These are phyloP conservation scores for Candida coleopterorum DNA, from an alignment of 805 yeast species.

Conservation along the genomic window DNA sequence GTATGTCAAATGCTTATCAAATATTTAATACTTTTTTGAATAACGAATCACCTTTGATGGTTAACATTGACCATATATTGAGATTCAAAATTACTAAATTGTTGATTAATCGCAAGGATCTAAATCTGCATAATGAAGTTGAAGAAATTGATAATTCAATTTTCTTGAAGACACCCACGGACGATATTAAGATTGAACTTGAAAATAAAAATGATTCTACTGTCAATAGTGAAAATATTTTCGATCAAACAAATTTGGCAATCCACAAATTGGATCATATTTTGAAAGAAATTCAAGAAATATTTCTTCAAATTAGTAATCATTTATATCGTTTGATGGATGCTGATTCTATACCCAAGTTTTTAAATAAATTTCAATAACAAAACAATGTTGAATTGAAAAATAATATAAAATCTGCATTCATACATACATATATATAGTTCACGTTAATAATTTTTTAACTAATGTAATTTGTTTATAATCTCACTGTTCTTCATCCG, in stretches of 20 bases:
- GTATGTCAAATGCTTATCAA: constrained; percentile 57
- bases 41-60: constrained; percentile 60
- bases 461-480: no score
- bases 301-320: constrained; percentile 38
- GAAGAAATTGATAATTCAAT: constrained; percentile 1
- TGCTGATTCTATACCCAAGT: constrained; percentile 69
- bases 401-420: no score
- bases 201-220: background rate
- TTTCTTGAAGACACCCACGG: constrained; percentile 7
- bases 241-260: no score
- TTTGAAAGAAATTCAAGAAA: constrained; percentile 8
- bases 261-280: background rate
- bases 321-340: constrained; percentile 61
- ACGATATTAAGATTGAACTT: background rate
- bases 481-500: no score
- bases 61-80: constrained; percentile 60
- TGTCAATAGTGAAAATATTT: no score
- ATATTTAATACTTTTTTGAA: constrained; percentile 65
- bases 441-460: background rate
- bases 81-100: constrained; percentile 37
- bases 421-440: no score
- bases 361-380: constrained; percentile 17
- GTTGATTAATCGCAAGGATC: constrained; percentile 10
- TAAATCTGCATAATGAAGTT: background rate
- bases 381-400: no score